phyloP scores from a whole-genome alignment of 1,139 yeast species.

The Taphrina confusa region DNA sequence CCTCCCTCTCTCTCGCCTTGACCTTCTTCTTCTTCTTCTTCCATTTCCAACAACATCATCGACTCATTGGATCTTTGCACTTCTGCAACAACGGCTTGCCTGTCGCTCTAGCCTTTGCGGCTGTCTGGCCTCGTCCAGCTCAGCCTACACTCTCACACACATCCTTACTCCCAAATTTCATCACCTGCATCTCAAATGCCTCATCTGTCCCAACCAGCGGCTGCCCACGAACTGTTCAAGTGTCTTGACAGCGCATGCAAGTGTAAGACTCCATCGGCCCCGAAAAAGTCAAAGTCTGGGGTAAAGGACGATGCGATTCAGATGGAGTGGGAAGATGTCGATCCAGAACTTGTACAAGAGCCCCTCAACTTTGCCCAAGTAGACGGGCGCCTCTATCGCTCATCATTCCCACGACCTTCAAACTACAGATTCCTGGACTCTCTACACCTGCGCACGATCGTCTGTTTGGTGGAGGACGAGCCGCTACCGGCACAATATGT shows the following conservation, averaged over 20 bases:
- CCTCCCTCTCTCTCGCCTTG: not conserved
- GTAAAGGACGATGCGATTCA: conserved; percentile 14
- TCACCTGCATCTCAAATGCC: no score
- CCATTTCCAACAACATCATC: not conserved
- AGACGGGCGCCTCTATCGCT: conserved; percentile 73
- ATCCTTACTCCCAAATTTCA: no score
- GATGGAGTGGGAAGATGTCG: conserved; percentile 26
- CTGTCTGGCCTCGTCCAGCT: conserved; percentile 1
- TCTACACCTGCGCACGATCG: conserved; percentile 67
- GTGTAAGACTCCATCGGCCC: conserved; percentile 6
- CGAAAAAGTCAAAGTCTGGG: conserved; percentile 15
- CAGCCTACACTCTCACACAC: no score
- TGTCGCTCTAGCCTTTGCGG: not conserved
- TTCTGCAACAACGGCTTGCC: not conserved
- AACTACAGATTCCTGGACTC: conserved; percentile 69
- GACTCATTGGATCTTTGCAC: no score
- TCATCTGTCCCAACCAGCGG: conserved; percentile 10
- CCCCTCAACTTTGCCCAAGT: conserved; percentile 73
- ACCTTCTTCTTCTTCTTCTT: not conserved
- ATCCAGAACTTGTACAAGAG: not conserved
- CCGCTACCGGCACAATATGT: conserved; percentile 78
- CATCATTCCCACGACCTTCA: conserved; percentile 84
- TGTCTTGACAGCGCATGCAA: conserved; percentile 4
- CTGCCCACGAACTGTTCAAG: not conserved
- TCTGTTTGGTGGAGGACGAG: conserved; percentile 80